These are phyloP conservation scores for Melastoma malabathricum DNA, from an alignment of 345 rosid species.

Conservation along the genomic window DNA sequence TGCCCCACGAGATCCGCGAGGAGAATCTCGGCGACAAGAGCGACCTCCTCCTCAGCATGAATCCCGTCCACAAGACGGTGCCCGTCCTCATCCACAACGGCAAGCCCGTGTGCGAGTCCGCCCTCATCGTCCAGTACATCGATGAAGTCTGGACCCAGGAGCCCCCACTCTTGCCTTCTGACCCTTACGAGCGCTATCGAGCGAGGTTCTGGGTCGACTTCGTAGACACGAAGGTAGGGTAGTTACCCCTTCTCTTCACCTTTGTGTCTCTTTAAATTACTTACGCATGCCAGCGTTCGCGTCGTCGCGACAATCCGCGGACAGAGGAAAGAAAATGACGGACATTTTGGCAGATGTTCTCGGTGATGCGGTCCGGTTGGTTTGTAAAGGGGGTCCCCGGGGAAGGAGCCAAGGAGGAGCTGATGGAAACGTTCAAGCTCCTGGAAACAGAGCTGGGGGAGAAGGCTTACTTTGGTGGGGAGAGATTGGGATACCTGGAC, in stretches of 20 bases:
- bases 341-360: constrained; percentile 8
- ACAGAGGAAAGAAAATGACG: no score
- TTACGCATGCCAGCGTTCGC: no score
- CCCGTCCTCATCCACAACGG: no score
- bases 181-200: constrained; percentile 15
- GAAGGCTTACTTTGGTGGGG: constrained; percentile 18
- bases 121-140: no score
- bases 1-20: constrained; percentile 13
- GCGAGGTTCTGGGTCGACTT: constrained; percentile 24
- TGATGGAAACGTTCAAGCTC: constrained; percentile 16
- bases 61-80: background rate
- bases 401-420: constrained; percentile 16
- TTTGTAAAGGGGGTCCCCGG: constrained; percentile 10
- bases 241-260: no score
- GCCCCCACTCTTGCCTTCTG: constrained; percentile 7
- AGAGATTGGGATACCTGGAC: constrained; percentile 16
- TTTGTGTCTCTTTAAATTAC: no score
- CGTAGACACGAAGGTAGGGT: constrained; percentile 18
- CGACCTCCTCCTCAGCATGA: constrained; percentile 4
- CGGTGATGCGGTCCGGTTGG: background rate
- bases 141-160: background rate
- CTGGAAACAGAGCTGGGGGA: constrained; percentile 18
- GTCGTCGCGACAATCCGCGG: no score
- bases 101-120: no score
- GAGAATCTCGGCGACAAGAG: constrained; percentile 20